These are phyloP conservation scores for Nitzschia sp. DNA, from an alignment of 108 stramenopile genomes.

Conservation along the genomic window DNA sequence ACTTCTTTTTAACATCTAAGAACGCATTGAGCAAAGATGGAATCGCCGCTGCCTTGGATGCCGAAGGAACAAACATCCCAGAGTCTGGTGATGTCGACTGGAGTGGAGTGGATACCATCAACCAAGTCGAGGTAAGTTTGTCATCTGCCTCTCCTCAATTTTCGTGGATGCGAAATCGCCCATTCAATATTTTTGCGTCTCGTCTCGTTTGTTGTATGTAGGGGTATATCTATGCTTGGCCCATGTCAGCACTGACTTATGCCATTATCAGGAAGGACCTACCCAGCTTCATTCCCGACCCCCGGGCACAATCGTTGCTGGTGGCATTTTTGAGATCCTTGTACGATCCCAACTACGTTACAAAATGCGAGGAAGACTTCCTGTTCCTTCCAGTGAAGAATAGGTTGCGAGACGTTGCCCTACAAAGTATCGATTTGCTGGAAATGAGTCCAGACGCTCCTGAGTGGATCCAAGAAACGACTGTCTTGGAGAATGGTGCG, in stretches of 20 bases:
- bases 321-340: conserved; percentile 51
- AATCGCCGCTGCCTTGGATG: conserved; percentile 42
- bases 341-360: conserved; percentile 37
- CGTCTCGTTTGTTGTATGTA: not conserved
- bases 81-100: conserved; percentile 51
- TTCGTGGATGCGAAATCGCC: too few species aligned
- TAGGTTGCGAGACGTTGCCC: conserved; percentile 21
- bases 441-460: conserved; percentile 6
- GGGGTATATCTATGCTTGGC: conserved; percentile 6
- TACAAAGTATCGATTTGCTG: conserved; percentile 34
- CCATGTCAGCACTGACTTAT: conserved; percentile 37
- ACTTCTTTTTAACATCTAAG: conserved; percentile 46
- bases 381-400: conserved; percentile 39
- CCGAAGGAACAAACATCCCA: conserved; percentile 36
- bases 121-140: conserved; percentile 22
- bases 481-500: conserved; percentile 1
- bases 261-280: conserved; percentile 71
- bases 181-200: not conserved
- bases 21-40: conserved; percentile 58
- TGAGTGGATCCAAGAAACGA: conserved; percentile 32
- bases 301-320: conserved; percentile 39
- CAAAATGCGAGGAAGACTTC: conserved; percentile 36
- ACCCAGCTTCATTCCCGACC: conserved; percentile 28
- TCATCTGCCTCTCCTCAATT: too few species aligned
- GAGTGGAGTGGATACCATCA: conserved; percentile 44